These are phyloP conservation scores for Mycena chlorophos DNA, from an alignment of 768 basidiomycete genomes.

Conservation along the genomic window DNA sequence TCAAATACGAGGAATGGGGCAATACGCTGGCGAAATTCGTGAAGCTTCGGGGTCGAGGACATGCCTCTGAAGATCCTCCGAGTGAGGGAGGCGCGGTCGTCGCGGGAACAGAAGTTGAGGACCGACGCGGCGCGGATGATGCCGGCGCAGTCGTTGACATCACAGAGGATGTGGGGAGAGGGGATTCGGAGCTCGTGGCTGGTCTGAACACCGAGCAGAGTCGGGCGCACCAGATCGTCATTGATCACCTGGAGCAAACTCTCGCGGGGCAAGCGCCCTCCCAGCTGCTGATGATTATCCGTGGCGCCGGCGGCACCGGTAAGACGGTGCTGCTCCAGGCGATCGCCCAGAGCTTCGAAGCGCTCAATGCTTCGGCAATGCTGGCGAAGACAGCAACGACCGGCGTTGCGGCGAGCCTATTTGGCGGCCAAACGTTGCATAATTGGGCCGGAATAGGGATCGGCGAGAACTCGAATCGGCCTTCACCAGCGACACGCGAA, in stretches of 20 bases:
- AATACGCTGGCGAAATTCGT: not conserved
- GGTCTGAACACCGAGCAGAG: slow-evolving; percentile 28
- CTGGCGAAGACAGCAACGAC: slow-evolving; percentile 40
- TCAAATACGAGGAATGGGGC: not conserved
- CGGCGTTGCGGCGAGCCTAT: slow-evolving; percentile 41
- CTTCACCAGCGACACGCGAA: not conserved
- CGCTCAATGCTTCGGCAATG: not conserved
- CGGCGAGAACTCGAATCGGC: not conserved
- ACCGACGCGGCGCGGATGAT: too few species aligned
- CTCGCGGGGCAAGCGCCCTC: slow-evolving; percentile 15
- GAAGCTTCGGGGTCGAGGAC: not conserved
- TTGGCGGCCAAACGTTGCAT: slow-evolving; percentile 40
- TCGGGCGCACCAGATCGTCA: slow-evolving; percentile 37
- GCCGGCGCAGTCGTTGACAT: too few species aligned
- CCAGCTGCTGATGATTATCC: slow-evolving; percentile 39
- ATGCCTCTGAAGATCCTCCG: not conserved
- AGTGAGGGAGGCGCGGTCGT: not conserved
- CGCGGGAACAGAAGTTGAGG: too few species aligned
- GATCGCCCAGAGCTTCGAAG: slow-evolving; percentile 34
- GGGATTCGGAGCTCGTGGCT: too few species aligned
- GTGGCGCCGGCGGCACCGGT: slow-evolving; percentile 45
- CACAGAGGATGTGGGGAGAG: too few species aligned
- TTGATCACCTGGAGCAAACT: slow-evolving; percentile 27
- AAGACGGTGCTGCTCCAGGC: slow-evolving; percentile 44
- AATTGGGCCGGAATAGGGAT: slow-evolving; percentile 28